Evolutionary conservation across 495 filamentous ascomycete species (phyloP).

Genomic region (Penicillium goetzii): DNA sequence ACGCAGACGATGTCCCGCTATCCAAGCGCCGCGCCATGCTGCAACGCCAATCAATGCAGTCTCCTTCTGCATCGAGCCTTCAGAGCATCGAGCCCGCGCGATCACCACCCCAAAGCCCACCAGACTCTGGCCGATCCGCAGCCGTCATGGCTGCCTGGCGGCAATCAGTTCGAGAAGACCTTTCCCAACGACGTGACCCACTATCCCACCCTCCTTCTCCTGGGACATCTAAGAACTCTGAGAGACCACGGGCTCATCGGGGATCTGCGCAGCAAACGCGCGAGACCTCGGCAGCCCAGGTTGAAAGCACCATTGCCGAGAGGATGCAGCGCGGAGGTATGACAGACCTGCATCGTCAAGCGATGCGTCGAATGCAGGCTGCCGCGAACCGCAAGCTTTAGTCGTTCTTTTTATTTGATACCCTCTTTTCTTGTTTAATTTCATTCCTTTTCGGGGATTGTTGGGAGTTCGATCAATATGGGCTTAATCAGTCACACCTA

Average conservation of each 20-base stretch:
- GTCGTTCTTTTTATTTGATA: conserved; percentile 24
- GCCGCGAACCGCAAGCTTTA: conserved; percentile 57
- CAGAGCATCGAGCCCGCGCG: conserved; percentile 23
- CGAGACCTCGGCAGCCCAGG: conserved; percentile 40
- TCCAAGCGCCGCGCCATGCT: conserved; percentile 63
- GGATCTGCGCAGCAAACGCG: conserved; percentile 37
- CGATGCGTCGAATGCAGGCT: conserved; percentile 82
- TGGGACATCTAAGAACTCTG: conserved; percentile 14
- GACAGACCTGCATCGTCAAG: conserved; percentile 77
- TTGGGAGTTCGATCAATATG: conserved; percentile 6
- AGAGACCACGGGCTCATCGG: conserved; percentile 29
- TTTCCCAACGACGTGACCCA: conserved; percentile 49
- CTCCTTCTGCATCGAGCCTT: conserved; percentile 22
- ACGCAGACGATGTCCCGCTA: conserved; percentile 71
- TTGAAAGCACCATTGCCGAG: conserved; percentile 62
- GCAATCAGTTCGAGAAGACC: conserved; percentile 68
- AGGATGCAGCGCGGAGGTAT: conserved; percentile 78
- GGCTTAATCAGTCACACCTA: conserved; percentile 8
- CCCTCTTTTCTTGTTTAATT: conserved; percentile 19
- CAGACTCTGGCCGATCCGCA: conserved; percentile 54
- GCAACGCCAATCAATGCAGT: conserved; percentile 41
- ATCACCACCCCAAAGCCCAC: conserved; percentile 19
- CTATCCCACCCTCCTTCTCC: conserved; percentile 26
- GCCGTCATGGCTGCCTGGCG: conserved; percentile 76
- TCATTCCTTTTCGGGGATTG: conserved; percentile 13